Base-by-base conservation (phyloP, 2,329 filamentous ascomycete species). In the Pochonia chlamydosporia region DNA sequence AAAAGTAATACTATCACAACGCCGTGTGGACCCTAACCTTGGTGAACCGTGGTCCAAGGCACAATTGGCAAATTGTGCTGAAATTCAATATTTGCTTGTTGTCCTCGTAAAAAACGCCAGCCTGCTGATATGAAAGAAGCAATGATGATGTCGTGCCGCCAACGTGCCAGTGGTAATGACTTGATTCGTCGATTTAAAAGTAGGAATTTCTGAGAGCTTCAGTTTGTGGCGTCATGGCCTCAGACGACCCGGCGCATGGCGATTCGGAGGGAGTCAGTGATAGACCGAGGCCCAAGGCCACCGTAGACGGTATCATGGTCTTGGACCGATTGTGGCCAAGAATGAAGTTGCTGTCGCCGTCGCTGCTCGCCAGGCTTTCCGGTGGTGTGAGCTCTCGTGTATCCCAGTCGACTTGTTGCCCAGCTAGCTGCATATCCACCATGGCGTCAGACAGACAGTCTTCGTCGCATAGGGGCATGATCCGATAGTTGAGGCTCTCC, bases 401-500 rank as follows among this genome's bases (percentile, higher is more conserved):
- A 10, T 58, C 52, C 54, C 56, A 59, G 31, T 57, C 55, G 26
- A 54, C 52, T 35, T 67, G 60, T 16, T 58, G 59, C 7, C 55
- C 78, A 6, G 81, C 81, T 40, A 81, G 74, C 59, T 79, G 74
- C 78, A 85, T 85, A 57, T 84, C 81, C 47, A 75, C 73, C 60
- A 81, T 69, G 10, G 81, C 81, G 52, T 81, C 76, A 31, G 72
- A 68, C 51, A 85, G 74, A 51, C 79, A 72, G 30, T 72, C 71
- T 2, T 74, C 71, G 42, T 79, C 70, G 62, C 73, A 81, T 9
- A 85, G 68, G 6, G 79, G 79, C 62, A 84, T 63, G 58, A 86
- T 77, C 47, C 80, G 73, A 63, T 83, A 85, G 52, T 74, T 71
- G 40, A 86, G 69, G 60, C 75, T 80, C 66, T 83, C 78, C 71